Evolutionary conservation across 495 filamentous ascomycete genomes (phyloP), one percentile per base, ranked within the genome.

Genomic region (Filosporella fistucella): DNA sequence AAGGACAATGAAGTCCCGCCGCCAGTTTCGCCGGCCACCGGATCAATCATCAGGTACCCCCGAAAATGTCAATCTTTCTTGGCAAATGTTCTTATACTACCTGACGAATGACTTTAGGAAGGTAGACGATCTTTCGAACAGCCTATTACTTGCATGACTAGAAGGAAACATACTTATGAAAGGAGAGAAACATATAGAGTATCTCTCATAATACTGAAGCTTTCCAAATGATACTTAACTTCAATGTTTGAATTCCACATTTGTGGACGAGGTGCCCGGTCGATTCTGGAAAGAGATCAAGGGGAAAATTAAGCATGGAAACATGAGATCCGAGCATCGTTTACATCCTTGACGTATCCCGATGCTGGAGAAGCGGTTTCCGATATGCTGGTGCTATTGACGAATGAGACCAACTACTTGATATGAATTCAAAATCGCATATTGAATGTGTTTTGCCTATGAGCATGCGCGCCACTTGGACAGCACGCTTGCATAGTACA

Each of bases 1-100:
- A 34, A n/a, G 34, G 1, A 37, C 32, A 30, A 32, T 18, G 37
- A 45, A 51, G 12, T 46, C 29, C 42, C 48, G 40, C 30, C 30
- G 42, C 20, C 26, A 28, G 33, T 37, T 12, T 32, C 14, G 29
- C 48, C 33, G 40, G 20, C 20, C 39, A 8, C 20, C 41, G 42
- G 42, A 45, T 39, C 48, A 26, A 21, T 18, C 21, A 43, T 20
- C 49, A 33, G 21, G 42, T 33, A 32, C 20, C 20, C 32, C 44
- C 44, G 26, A 47, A 35, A n/a, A 11, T 32, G 32, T 32, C 6
- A 21, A 34, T 22, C 10, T 10, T 24, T 24, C 43, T 22, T 46
- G 43, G 30, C 29, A 46, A 46, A 36, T 35, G 34, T 30, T 34
- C 7, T 16, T 10, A 34, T 4, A 35, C n/a, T 10, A 34, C 13